A percentile compares a stretch with the other conserved stretches of the same genome.
Evolutionary conservation across 2,329 filamentous ascomycete genomes (phyloP).

Genomic region (Metarhizium album): DNA sequence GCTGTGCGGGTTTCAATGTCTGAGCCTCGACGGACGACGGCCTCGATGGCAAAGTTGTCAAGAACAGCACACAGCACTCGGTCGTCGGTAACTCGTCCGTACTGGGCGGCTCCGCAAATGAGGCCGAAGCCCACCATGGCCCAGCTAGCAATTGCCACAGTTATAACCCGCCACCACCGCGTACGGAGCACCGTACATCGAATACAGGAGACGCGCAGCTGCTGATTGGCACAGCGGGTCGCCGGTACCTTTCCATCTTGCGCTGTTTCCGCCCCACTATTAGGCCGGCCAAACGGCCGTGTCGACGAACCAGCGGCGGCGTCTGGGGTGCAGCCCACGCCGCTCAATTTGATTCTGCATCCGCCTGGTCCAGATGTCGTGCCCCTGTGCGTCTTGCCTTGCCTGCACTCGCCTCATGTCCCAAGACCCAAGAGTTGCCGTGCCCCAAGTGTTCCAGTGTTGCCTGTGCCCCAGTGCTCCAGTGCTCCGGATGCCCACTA

Average conservation of each 20-base stretch:
- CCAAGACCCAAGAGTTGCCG: too few relatives aligned
- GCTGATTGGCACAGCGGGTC: constrained; percentile 2
- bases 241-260: constrained; percentile 7
- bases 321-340: constrained; percentile 1
- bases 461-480: constrained; percentile 7
- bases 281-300: constrained; percentile 48
- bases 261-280: constrained; percentile 36
- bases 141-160: neutral
- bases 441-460: constrained; percentile 9
- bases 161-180: too few relatives aligned
- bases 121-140: constrained; percentile 5
- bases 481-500: constrained; percentile 1
- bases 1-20: too few relatives aligned
- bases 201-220: neutral
- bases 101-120: constrained; percentile 8
- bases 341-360: neutral
- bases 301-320: constrained; percentile 25
- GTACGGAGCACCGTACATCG: too few relatives aligned
- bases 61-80: too few relatives aligned
- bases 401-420: too few relatives aligned
- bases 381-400: constrained; percentile 13
- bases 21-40: too few relatives aligned
- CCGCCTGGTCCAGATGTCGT: constrained; percentile 5
- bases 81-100: too few relatives aligned
- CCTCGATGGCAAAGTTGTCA: neutral